These are phyloP conservation scores for Trematosphaeria pertusa DNA, from an alignment of 2,329 filamentous ascomycete genomes.

Conservation along the genomic window DNA sequence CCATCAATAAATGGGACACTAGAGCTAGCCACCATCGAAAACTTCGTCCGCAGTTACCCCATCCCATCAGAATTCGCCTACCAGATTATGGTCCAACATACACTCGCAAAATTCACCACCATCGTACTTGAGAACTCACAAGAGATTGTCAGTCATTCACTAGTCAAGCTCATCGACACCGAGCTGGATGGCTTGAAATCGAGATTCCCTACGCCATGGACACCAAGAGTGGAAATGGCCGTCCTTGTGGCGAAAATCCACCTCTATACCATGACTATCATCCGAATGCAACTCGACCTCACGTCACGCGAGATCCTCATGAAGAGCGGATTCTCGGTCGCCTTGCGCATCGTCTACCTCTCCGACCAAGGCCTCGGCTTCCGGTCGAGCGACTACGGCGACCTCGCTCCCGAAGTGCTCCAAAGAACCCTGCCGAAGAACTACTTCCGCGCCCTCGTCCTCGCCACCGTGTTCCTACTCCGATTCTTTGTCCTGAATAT, in stretches of 20 bases:
- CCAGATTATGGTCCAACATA: conserved; percentile 30
- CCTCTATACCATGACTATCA: conserved; percentile 29
- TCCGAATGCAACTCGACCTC: conserved; percentile 24
- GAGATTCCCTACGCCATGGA: conserved; percentile 23
- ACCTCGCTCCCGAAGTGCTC: conserved; percentile 9
- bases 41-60: conserved; percentile 23
- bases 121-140: conserved; percentile 24
- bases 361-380: conserved; percentile 21
- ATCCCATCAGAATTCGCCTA: conserved; percentile 27
- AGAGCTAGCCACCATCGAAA: conserved; percentile 27
- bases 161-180: conserved; percentile 27
- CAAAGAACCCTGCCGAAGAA: conserved; percentile 26
- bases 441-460: conserved; percentile 23
- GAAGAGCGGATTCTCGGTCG: conserved; percentile 23
- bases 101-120: conserved; percentile 27
- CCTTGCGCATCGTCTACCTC: conserved; percentile 27
- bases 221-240: conserved; percentile 20
- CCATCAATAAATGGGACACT: conserved; percentile 19
- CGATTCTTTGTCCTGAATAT: conserved; percentile 32
- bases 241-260: conserved; percentile 25
- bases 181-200: conserved; percentile 26
- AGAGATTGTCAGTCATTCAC: conserved; percentile 23
- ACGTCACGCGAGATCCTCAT: conserved; percentile 26
- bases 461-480: conserved; percentile 28
- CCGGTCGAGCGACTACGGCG: conserved; percentile 13